Conservation (phyloP, 495 filamentous ascomycete species). For the Friedmanniomyces endolithicus region DNA sequence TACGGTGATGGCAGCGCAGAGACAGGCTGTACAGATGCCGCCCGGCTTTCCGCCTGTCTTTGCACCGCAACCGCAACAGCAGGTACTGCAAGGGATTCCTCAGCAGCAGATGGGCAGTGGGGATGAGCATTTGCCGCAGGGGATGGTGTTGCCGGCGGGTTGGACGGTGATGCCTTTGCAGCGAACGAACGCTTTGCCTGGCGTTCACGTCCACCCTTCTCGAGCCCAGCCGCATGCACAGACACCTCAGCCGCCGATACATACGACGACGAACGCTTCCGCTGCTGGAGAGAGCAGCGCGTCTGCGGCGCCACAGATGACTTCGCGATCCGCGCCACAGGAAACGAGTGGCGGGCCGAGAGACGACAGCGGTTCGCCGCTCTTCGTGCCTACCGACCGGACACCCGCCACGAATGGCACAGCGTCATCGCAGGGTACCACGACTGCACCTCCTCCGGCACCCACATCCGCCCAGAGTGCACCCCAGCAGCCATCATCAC, state of each 20-base stretch:
- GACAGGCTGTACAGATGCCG: slow-evolving; percentile 1
- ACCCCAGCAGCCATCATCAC: background rate
- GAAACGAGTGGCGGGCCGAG: background rate
- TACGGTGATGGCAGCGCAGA: background rate
- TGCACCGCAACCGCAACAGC: background rate
- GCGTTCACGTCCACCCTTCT: background rate
- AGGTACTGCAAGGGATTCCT: slow-evolving; percentile 6
- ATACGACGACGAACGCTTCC: background rate
- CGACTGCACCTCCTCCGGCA: background rate
- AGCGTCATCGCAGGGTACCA: background rate
- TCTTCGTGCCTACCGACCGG: slow-evolving; percentile 11
- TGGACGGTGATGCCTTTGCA: slow-evolving; percentile 23
- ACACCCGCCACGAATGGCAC: background rate
- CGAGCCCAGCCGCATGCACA: background rate
- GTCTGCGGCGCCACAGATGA: background rate
- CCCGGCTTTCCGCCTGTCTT: background rate
- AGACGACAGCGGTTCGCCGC: slow-evolving; percentile 13
- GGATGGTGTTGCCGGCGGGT: slow-evolving; percentile 21
- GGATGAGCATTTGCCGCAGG: slow-evolving; percentile 15
- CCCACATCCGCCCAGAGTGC: background rate
- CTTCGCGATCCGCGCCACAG: background rate
- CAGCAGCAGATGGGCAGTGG: slow-evolving; percentile 12
- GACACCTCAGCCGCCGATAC: background rate
- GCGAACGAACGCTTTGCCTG: slow-evolving; percentile 3
- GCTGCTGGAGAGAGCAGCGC: background rate